Evolutionary conservation across 805 yeast species (phyloP).

Genomic region (Lachancea nothofagi): DNA sequence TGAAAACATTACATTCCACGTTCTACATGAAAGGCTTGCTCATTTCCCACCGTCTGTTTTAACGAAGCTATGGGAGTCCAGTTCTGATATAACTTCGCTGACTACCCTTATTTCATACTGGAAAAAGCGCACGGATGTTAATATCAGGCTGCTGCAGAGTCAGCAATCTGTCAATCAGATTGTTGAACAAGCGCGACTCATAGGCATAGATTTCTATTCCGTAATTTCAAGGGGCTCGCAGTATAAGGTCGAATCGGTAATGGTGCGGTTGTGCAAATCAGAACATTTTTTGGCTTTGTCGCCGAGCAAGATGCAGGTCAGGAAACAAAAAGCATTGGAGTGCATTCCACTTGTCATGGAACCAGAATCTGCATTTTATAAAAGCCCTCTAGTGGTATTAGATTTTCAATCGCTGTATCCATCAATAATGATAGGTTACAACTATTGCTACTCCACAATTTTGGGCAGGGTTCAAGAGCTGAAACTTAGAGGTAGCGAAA

Average conservation of each 20-base stretch:
- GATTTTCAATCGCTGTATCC: conserved; percentile 96
- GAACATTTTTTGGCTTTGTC: conserved; percentile 71
- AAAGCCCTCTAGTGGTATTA: conserved; percentile 81
- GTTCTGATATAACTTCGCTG: conserved; percentile 25
- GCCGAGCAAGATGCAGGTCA: conserved; percentile 76
- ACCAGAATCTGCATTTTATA: conserved; percentile 78
- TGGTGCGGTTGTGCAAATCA: conserved; percentile 66
- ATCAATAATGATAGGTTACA: conserved; percentile 84
- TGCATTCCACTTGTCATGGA: conserved; percentile 90
- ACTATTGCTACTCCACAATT: conserved; percentile 75
- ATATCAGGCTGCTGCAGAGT: conserved; percentile 43
- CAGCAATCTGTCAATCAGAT: conserved; percentile 66
- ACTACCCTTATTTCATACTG: conserved; percentile 43
- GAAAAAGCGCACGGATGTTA: conserved; percentile 40
- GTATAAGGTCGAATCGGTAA: conserved; percentile 82
- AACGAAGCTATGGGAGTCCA: conserved; percentile 40
- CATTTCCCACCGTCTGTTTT: conserved; percentile 46
- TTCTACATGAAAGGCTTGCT: conserved; percentile 65
- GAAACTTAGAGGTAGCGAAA: conserved; percentile 38
- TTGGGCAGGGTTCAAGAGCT: conserved; percentile 57
- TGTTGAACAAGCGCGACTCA: conserved; percentile 74
- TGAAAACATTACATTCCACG: conserved; percentile 68
- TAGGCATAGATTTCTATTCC: conserved; percentile 87
- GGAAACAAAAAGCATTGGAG: conserved; percentile 78
- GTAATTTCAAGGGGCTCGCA: conserved; percentile 90